These are phyloP conservation scores for Microdochium paspali DNA, from an alignment of 2,329 filamentous ascomycete species.

Conservation along the genomic window DNA sequence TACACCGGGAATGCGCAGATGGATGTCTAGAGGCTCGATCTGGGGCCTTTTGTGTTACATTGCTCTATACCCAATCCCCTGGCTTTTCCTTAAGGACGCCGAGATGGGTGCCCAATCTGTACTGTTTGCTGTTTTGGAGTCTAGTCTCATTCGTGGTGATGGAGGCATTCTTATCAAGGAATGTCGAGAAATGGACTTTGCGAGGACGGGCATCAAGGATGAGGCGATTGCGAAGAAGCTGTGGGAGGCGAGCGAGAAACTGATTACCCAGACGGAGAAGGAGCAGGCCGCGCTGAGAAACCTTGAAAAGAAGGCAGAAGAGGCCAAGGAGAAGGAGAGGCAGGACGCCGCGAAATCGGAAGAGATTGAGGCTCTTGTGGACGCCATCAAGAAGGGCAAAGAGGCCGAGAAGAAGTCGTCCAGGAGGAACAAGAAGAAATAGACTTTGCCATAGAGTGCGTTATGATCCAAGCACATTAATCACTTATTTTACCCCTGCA, in stretches of 20 bases:
- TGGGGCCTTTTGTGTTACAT: slow-evolving; percentile 73
- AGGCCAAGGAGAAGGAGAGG: slow-evolving; percentile 19
- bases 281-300: slow-evolving; percentile 48
- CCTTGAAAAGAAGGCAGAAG: slow-evolving; percentile 27
- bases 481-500: too few species aligned
- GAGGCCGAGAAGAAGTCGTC: slow-evolving; percentile 21
- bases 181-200: slow-evolving; percentile 66
- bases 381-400: slow-evolving; percentile 22
- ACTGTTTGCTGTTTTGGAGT: slow-evolving; percentile 78
- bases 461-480: too few species aligned
- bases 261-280: slow-evolving; percentile 76
- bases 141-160: slow-evolving; percentile 49
- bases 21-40: slow-evolving; percentile 77
- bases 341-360: slow-evolving; percentile 18
- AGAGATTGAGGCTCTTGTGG: slow-evolving; percentile 15
- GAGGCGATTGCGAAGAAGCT: slow-evolving; percentile 74
- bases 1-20: slow-evolving; percentile 80
- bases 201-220: slow-evolving; percentile 65
- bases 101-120: slow-evolving; percentile 80
- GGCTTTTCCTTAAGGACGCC: slow-evolving; percentile 81
- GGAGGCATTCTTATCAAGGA: slow-evolving; percentile 80
- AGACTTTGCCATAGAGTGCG: not conserved
- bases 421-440: slow-evolving; percentile 19
- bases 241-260: slow-evolving; percentile 81
- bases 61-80: slow-evolving; percentile 68